Evolutionary conservation across 1,284 basidiomycete genomes (phyloP), one percentile per base, ranked within the genome.

Genomic region (Pterulicium gracile): DNA sequence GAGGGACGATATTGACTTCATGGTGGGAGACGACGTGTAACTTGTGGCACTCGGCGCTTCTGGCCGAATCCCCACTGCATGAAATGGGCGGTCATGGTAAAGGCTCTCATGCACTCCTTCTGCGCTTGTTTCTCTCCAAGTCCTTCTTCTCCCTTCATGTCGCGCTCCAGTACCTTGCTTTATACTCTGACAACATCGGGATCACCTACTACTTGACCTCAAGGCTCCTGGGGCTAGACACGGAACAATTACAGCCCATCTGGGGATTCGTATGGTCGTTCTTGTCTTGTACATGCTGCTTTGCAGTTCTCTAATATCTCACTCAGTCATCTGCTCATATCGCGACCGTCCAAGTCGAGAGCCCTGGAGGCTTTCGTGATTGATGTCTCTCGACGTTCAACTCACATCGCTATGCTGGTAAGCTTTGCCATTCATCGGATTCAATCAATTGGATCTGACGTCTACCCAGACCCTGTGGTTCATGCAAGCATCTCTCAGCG

Each of bases 171-270:
- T 95, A 95, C 63, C 81, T 97, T 56, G 80, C 81, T 57, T 69
- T 81, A 17, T 96, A 97, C 65, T 77, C 88, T 5, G 87, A 93
- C 69, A 91, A 91, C 61, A 89, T 97, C 56, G 93, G 93, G 4
- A 94, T 97, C 63, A 94, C 91, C 14, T 94, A 96, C 66, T 97
- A 97, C 62, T 77, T 97, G 51, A 91, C 92, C 43, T 75, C 81
- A 50, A 76, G 92, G 52, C 80, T 97, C 58, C 73, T 76, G 52
- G 76, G 81, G 48, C 77, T 93, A 58, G 79, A 86, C 51, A 77
- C 78, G 15, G 72, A 81, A 47, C 90, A 97, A 54, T 72, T 97
- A 48, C 81, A 86, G 57, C 93, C 95, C 63, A 91, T 95, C 55
- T 97, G 94, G 93, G 91, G 92, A 17, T 94, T 96, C 63, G 78